Base-by-base conservation (phyloP, 1,284 basidiomycete genomes). In the Moesziomyces sp. region DNA sequence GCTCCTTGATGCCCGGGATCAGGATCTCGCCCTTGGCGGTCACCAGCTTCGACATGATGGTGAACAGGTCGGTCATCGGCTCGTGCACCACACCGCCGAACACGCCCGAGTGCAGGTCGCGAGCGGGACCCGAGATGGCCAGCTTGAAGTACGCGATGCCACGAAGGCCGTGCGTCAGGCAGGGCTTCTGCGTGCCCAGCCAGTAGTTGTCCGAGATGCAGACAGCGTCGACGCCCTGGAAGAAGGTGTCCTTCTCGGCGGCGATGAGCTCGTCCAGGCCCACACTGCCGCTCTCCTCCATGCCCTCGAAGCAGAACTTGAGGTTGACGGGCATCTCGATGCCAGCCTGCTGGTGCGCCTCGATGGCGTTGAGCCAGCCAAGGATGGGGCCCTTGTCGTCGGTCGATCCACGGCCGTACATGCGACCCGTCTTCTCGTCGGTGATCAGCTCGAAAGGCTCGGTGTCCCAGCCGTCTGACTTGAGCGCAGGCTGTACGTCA, bases 261-360 rank as follows among this genome's bases (percentile, higher is more conserved):
- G 88, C 86, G 76, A 99, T 94, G 52, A 97, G 89, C 54, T 93
- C 93, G 82, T 98, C 95, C 13, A 99, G 88, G 7, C 94, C 94
- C 79, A 94, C 93, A 46, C 92, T 93, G 8, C 96, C 96, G 77
- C 89, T 92, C 87, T 99, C 96, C 85, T 99, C 96, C 97, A 99
- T 99, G 9, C 96, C 85, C 77, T 99, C 96, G 81, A 99, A 95
- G 87, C 93, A 94, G 87, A 94, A 91, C 80, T 91, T 90, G 76
- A 99, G 86, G 86, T 99, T 99, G 56, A 99, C 96, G 1, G 96
- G 96, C 19, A 99, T 88, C 52, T 91, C 89, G 58, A 91, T 87
- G 44, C 82, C 88, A 49, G 90, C 89, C 68, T 90, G 84, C 77
- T 87, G 85, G 85, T 98, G 94, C 47, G 94, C 94, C 81, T 97